Evolutionary conservation across 257 asterid species (phyloP).

Genomic region (Petunia secreta): DNA sequence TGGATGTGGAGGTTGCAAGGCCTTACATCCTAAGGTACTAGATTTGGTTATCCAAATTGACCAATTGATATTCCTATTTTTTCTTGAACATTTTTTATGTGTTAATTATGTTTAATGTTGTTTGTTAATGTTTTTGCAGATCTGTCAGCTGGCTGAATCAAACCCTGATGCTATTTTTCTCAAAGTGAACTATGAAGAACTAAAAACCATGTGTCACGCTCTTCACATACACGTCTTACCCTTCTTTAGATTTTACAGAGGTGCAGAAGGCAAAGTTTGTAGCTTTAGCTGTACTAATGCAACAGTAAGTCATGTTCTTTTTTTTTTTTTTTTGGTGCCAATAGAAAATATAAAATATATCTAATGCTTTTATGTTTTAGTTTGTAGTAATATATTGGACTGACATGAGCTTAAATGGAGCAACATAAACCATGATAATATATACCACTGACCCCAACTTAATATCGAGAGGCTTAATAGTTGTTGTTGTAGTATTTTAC

Average conservation of each 20-base stretch:
- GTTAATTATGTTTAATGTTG: too few species aligned
- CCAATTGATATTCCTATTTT: background rate
- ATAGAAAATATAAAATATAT: too few species aligned
- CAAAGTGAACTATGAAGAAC: background rate
- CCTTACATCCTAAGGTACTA: slow-evolving; percentile 50
- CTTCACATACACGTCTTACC: slow-evolving; percentile 45
- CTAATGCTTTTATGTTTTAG: too few species aligned
- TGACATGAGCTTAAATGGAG: too few species aligned
- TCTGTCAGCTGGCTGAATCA: slow-evolving; percentile 47
- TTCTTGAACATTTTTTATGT: background rate
- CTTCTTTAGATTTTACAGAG: slow-evolving; percentile 46
- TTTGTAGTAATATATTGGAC: background rate
- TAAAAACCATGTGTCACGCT: slow-evolving; percentile 43
- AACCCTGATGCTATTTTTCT: slow-evolving; percentile 46
- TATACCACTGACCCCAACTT: too few species aligned
- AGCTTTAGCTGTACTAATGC: slow-evolving; percentile 52
- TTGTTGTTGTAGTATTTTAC: background rate
- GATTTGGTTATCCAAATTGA: background rate
- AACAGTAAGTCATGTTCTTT: slow-evolving; percentile 32
- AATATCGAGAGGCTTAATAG: too few species aligned
- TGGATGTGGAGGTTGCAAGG: slow-evolving; percentile 50
- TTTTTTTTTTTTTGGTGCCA: too few species aligned
- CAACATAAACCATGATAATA: background rate
- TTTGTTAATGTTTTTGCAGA: slow-evolving; percentile 29
- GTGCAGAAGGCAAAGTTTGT: slow-evolving; percentile 44